Conservation (phyloP, 2,329 filamentous ascomycete species). For the Penicillium sp. region DNA sequence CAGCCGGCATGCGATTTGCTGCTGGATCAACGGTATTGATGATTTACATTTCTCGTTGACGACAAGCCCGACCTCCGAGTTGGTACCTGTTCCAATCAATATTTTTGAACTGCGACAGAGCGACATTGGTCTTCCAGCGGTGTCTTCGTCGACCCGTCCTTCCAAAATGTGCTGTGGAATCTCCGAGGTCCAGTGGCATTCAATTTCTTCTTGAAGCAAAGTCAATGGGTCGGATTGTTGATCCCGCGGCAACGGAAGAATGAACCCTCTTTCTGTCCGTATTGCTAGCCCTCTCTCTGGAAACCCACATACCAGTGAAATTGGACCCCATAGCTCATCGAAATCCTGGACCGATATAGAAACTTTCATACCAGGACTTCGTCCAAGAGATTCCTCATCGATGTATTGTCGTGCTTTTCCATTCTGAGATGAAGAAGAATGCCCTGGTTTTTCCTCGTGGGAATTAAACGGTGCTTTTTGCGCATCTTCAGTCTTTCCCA, state of each 20-base stretch:
- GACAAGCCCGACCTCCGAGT: background rate
- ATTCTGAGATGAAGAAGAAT: background rate
- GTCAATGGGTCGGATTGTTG: background rate
- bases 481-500: background rate
- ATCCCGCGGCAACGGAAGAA: constrained; percentile 6
- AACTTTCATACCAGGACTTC: background rate
- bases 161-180: background rate
- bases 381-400: background rate
- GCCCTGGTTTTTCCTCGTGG: background rate
- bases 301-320: constrained; percentile 2
- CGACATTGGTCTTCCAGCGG: background rate
- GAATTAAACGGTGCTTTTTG: background rate
- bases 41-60: background rate
- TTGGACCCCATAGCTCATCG: constrained; percentile 12
- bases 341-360: constrained; percentile 12
- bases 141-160: background rate
- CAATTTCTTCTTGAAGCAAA: background rate
- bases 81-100: background rate
- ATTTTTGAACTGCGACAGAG: background rate
- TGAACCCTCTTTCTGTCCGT: constrained; percentile 12
- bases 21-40: background rate
- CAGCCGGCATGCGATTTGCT: background rate
- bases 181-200: background rate
- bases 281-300: constrained; percentile 1
- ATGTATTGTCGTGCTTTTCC: background rate